Conservation (phyloP, 192 early-diverging fungal genomes). For the Jimgerdemannia flammicorona region DNA sequence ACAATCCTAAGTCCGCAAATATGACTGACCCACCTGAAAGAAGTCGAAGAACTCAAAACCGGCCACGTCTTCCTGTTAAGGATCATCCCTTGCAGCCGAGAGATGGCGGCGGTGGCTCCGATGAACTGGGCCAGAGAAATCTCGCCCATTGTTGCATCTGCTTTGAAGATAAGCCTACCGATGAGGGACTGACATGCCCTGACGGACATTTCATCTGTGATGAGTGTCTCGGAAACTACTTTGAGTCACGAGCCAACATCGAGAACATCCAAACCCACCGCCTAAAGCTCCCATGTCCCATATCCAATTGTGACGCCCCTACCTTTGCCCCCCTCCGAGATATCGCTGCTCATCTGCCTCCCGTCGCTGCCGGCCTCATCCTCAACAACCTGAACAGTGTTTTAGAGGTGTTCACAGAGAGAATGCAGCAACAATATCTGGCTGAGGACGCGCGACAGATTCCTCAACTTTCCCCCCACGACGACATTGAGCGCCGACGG, state of each 20-base stretch:
- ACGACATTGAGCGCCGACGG: background rate
- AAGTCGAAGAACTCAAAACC: background rate
- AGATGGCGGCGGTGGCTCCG: background rate
- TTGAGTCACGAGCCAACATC: background rate
- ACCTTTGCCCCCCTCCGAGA: background rate
- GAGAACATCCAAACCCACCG: background rate
- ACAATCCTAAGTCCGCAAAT: background rate
- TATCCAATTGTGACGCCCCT: background rate
- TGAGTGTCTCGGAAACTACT: background rate
- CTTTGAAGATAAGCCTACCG: background rate
- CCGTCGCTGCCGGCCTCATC: background rate
- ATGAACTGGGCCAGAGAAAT: background rate
- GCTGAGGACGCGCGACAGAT: background rate
- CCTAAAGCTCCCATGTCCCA: background rate
- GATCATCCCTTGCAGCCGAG: background rate
- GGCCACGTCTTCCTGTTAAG: background rate
- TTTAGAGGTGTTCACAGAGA: background rate
- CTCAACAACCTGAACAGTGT: background rate
- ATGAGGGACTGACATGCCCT: background rate
- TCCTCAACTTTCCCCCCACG: background rate
- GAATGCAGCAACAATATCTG: background rate
- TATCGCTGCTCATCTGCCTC: background rate
- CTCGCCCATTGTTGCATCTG: background rate
- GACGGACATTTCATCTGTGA: background rate
- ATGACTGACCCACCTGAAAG: background rate